A percentile compares a stretch with the other conserved stretches of the same genome.
These are phyloP conservation scores for Spraguea lophii DNA, from an alignment of 371 early-diverging fungal genomes.

Conservation along the genomic window DNA sequence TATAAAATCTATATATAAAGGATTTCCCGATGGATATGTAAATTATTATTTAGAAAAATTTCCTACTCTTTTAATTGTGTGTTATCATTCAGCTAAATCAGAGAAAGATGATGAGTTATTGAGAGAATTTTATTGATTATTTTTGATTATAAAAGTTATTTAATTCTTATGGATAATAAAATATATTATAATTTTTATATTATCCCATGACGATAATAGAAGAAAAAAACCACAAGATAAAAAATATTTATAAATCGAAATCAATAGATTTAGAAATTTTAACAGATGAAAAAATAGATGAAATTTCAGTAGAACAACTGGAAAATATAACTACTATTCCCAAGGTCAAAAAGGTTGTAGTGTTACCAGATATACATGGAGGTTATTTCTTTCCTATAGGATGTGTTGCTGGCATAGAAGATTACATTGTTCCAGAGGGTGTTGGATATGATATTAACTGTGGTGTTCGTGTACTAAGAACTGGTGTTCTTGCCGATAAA, in stretches of 20 bases:
- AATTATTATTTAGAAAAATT: conserved; percentile 6
- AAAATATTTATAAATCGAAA: no score
- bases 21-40: conserved; percentile 17
- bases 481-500: conserved; percentile 11
- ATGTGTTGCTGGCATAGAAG: conserved; percentile 28
- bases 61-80: conserved; percentile 6
- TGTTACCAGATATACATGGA: conserved; percentile 43
- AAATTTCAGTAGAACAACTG: conserved; percentile 15
- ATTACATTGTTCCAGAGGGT: conserved; percentile 33
- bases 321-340: conserved; percentile 14
- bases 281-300: no score
- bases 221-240: no score
- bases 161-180: no score
- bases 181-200: no score
- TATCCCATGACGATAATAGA: no score
- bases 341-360: conserved; percentile 15
- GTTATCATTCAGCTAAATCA: conserved; percentile 11
- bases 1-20: conserved; percentile 2
- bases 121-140: conserved; percentile 9
- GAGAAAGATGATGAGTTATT: conserved; percentile 4
- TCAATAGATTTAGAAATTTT: no score
- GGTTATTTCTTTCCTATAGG: conserved; percentile 46
- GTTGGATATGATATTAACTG: conserved; percentile 47
- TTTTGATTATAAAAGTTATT: no score
- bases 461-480: conserved; percentile 40